Conservation (phyloP, 306 rosid species). For the Carpinus viminea region DNA sequence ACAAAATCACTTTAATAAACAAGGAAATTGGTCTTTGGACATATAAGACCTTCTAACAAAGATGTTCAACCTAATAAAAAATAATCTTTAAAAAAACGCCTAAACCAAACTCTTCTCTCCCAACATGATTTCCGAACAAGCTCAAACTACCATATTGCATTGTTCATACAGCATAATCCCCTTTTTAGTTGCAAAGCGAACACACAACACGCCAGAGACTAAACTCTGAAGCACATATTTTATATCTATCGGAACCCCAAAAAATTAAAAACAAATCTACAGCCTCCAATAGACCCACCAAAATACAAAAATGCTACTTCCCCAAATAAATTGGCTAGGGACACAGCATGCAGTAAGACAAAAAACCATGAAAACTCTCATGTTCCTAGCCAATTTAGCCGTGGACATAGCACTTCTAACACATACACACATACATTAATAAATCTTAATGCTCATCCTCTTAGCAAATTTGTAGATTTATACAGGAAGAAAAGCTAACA, state of each 20-base stretch:
- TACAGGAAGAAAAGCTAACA: neutral
- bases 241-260: neutral
- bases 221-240: neutral
- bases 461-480: neutral
- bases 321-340: neutral
- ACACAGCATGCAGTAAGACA: neutral
- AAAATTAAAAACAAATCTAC: neutral
- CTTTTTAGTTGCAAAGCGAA: neutral
- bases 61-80: neutral
- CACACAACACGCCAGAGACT: neutral
- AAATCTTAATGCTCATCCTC: neutral
- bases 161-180: neutral
- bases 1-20: neutral
- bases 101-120: neutral
- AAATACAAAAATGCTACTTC: neutral
- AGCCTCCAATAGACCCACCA: neutral
- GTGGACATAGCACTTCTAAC: neutral
- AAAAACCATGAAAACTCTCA: neutral
- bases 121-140: neutral
- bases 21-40: neutral
- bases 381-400: neutral
- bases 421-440: neutral
- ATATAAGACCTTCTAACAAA: neutral
- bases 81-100: neutral
- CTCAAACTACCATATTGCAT: neutral